Percentiles rank a stretch among this genome's conserved stretches.
Evolutionary conservation across 768 basidiomycete genomes (phyloP).

Genomic region (Serendipita sp.): DNA sequence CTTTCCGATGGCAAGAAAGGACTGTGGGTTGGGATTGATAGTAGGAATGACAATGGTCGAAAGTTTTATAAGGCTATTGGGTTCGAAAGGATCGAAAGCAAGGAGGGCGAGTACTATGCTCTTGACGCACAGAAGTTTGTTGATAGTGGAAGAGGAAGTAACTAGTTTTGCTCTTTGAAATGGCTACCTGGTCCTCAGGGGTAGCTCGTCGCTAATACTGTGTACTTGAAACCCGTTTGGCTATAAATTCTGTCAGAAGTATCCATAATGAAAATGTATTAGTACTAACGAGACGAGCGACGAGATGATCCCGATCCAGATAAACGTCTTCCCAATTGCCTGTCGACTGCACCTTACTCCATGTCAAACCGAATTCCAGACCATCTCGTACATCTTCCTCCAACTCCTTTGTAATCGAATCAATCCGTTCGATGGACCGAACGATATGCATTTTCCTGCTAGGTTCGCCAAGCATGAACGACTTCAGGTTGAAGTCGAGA

Average conservation of each 20-base stretch:
- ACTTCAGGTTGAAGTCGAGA: neutral
- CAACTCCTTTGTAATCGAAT: neutral
- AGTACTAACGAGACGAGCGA: neutral
- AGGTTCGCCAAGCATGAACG: neutral
- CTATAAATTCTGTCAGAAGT: neutral
- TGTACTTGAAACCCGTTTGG: too few species aligned
- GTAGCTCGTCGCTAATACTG: too few species aligned
- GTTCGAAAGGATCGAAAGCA: conserved; percentile 33
- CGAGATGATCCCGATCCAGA: neutral
- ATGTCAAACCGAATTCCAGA: neutral
- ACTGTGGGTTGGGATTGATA: conserved; percentile 55
- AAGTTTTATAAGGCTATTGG: conserved; percentile 47
- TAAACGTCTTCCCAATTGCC: neutral
- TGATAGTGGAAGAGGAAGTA: neutral
- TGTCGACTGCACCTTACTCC: neutral
- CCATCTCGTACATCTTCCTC: neutral
- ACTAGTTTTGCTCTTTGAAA: too few species aligned
- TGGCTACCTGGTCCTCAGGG: too few species aligned
- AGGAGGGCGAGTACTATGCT: conserved; percentile 7
- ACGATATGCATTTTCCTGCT: neutral
- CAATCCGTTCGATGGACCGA: neutral
- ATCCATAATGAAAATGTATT: neutral
- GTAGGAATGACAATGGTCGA: conserved; percentile 40
- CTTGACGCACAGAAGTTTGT: neutral
- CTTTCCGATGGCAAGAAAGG: conserved; percentile 28